A percentile compares a stretch with the other conserved stretches of the same genome.
These are phyloP conservation scores for Alternaria sp. DNA, from an alignment of 2,329 filamentous ascomycete genomes.

Conservation along the genomic window DNA sequence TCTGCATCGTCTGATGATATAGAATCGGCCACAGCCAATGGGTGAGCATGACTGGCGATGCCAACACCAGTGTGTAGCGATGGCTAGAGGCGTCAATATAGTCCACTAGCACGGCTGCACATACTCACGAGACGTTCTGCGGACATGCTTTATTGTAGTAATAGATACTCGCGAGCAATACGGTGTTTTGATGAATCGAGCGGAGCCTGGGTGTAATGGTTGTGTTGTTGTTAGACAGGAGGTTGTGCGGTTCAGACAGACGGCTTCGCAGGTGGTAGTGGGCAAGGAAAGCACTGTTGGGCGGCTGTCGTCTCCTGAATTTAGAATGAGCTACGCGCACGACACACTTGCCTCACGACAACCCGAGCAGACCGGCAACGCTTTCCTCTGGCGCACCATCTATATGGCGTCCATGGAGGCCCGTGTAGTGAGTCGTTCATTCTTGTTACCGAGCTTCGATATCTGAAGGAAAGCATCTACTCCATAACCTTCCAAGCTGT, in stretches of 20 bases:
- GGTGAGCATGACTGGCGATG: constrained; percentile 29
- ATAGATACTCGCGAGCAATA: constrained; percentile 21
- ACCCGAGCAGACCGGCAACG: neutral
- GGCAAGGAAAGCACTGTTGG: neutral
- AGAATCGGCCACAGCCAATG: constrained; percentile 9
- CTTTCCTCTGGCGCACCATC: constrained; percentile 7
- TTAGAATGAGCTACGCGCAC: neutral
- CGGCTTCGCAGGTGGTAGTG: neutral
- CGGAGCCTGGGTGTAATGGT: neutral
- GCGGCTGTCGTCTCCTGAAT: neutral
- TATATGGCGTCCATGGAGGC: constrained; percentile 62
- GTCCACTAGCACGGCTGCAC: neutral
- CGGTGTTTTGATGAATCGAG: neutral
- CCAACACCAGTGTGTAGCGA: constrained; percentile 1
- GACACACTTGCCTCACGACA: neutral
- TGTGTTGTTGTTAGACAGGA: neutral
- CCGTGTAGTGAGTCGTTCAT: constrained; percentile 80
- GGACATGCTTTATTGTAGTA: constrained; percentile 13
- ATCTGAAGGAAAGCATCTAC: constrained; percentile 97
- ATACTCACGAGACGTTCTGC: constrained; percentile 8
- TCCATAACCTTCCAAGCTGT: constrained; percentile 93
- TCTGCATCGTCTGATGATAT: neutral
- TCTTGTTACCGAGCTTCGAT: constrained; percentile 95
- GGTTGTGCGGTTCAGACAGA: neutral
- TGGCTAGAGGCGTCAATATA: constrained; percentile 15